Conservation (phyloP, 345 rosid species). For the Eucalyptus virginea region DNA sequence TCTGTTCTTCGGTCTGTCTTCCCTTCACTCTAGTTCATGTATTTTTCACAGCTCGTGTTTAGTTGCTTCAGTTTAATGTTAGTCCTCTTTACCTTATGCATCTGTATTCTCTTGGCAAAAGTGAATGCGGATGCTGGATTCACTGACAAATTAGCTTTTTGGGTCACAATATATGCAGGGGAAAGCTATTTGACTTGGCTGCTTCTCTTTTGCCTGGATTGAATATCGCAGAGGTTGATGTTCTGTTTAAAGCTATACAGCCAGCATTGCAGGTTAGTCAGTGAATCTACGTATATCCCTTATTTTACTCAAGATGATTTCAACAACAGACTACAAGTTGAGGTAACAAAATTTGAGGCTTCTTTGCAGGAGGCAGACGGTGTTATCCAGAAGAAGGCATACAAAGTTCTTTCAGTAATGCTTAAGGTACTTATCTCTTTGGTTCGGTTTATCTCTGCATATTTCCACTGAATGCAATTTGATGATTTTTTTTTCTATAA, state of each 20-base stretch:
- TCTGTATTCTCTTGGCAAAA: not conserved
- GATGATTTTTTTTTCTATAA: not conserved
- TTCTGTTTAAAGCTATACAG: slow-evolving; percentile 47
- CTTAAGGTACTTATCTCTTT: slow-evolving; percentile 43
- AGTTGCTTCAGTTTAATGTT: not conserved
- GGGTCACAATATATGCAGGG: slow-evolving; percentile 40
- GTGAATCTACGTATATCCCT: not conserved
- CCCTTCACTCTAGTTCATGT: not conserved
- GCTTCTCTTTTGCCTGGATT: slow-evolving; percentile 77
- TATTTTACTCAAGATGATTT: not conserved
- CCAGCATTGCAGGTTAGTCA: slow-evolving; percentile 72
- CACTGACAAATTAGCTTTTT: not conserved
- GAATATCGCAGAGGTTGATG: slow-evolving; percentile 37
- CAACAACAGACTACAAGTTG: not conserved
- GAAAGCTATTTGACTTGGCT: slow-evolving; percentile 65
- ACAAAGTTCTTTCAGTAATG: slow-evolving; percentile 75
- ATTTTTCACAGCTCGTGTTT: not conserved
- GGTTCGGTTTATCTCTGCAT: not conserved
- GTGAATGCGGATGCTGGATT: not conserved
- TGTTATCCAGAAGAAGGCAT: slow-evolving; percentile 82
- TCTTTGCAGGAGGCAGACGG: slow-evolving; percentile 67
- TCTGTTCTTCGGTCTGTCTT: slow-evolving; percentile 39
- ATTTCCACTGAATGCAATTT: not conserved
- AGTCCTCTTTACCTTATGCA: too few species aligned
- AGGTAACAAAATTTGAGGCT: not conserved